Evolutionary conservation across 106 monocot genomes (phyloP).

Genomic region (Dioscorea alata): DNA sequence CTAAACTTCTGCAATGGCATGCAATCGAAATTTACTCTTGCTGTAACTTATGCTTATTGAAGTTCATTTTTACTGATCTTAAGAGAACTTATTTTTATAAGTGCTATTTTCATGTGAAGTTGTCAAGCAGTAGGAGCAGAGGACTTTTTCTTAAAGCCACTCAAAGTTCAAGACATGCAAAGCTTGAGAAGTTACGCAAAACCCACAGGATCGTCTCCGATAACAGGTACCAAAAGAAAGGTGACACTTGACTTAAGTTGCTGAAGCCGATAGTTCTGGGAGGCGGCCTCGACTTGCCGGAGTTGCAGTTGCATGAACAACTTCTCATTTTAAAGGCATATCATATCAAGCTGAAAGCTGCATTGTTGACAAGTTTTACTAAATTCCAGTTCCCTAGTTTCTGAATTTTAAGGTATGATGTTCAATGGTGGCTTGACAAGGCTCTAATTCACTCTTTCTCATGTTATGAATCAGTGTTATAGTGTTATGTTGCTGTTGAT

Average conservation of each 20-base stretch:
- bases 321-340: not conserved
- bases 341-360: not conserved
- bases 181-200: slow-evolving; percentile 35
- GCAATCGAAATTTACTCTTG: not conserved
- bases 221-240: slow-evolving; percentile 52
- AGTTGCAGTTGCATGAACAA: slow-evolving; percentile 44
- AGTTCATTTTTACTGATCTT: not conserved
- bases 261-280: slow-evolving; percentile 20
- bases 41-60: not conserved
- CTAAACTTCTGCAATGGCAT: not conserved
- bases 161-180: slow-evolving; percentile 43
- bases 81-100: not conserved
- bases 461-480: too few relatives aligned
- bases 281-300: slow-evolving; percentile 43
- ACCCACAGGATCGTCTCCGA: slow-evolving; percentile 13
- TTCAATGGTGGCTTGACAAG: not conserved
- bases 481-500: too few relatives aligned
- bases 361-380: not conserved
- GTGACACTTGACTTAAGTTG: slow-evolving; percentile 20
- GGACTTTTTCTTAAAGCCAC: slow-evolving; percentile 77
- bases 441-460: not conserved
- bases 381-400: not conserved
- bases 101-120: slow-evolving; percentile 17
- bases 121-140: slow-evolving; percentile 63
- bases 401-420: not conserved